Base-by-base conservation (phyloP, 2,329 filamentous ascomycete species). In the Neofusicoccum sp. region DNA sequence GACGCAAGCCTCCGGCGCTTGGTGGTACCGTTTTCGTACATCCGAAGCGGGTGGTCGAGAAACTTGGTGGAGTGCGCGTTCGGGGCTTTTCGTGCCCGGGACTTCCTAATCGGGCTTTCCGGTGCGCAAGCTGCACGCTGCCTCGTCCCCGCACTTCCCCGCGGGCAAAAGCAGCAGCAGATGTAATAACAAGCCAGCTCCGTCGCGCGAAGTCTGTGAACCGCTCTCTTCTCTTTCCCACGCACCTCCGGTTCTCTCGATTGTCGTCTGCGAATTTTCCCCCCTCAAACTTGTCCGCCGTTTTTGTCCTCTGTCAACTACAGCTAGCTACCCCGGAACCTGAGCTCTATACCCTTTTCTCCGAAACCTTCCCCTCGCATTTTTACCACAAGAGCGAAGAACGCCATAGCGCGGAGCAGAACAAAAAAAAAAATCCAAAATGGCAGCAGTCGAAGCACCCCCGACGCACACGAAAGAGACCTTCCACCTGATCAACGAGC, bases 401-500 rank as follows among this genome's bases (percentile, higher is more conserved):
- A n/a, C n/a, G n/a, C n/a, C n/a, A n/a, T n/a, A n/a, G n/a, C n/a
- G n/a, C n/a, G n/a, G 24, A 30, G 24, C 5, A 47, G 26, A 14
- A 47, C 2, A 12, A 31, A 30, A 6, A 31, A 41, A 2, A 34
- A 24, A 16, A n/a, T n/a, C n/a, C n/a, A 36, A 36, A 20, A 47
- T 47, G 43, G 43, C 43, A 1, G 26, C 43, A 2, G 16, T 26
- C 4, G 43, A 47, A 31, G 43, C 43, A 11, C 43, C 26, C 8
- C 43, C 43, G 3, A 31, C 43, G 8, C 3, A n/a, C 8, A 51
- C 14, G 24, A 54, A 54, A 30, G 62, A 75, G 33, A 74, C 72
- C 16, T 74, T 74, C 63, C 72, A 75, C 63, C 73, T 74, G 65
- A 72, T 75, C 66, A 73, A 75, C 62, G 65, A 68, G 47, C 71